These are phyloP conservation scores for Colletotrichum sp. DNA, from an alignment of 2,329 filamentous ascomycete genomes.

Conservation along the genomic window DNA sequence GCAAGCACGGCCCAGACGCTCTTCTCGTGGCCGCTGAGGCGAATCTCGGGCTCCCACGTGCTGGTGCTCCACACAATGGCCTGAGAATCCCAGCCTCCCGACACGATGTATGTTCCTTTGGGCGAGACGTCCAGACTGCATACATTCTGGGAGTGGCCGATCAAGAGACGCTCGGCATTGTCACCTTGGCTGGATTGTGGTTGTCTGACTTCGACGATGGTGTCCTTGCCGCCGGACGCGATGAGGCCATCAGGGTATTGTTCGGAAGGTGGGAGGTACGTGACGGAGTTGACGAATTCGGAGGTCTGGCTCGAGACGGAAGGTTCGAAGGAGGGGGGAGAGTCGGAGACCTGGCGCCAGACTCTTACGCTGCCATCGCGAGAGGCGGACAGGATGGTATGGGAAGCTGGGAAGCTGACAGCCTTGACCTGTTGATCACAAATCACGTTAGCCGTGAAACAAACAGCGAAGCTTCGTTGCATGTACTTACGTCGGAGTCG, in stretches of 20 bases:
- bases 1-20: constrained; percentile 93
- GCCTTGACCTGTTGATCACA: constrained; percentile 74
- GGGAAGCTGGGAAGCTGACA: constrained; percentile 76
- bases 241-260: constrained; percentile 80
- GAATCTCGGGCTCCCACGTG: constrained; percentile 79
- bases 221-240: constrained; percentile 87
- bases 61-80: constrained; percentile 86
- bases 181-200: constrained; percentile 70
- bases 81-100: constrained; percentile 91
- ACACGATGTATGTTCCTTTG: constrained; percentile 77
- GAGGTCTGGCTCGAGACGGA: constrained; percentile 81
- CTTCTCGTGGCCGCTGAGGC: constrained; percentile 73
- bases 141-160: constrained; percentile 88
- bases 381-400: constrained; percentile 82
- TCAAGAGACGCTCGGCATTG: constrained; percentile 82
- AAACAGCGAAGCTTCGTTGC: background rate
- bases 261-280: constrained; percentile 73
- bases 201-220: constrained; percentile 87
- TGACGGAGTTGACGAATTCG: constrained; percentile 85
- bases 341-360: constrained; percentile 74
- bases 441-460: background rate
- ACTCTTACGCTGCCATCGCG: constrained; percentile 88
- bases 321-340: constrained; percentile 75
- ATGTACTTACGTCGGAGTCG: constrained; percentile 81
- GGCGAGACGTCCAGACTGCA: constrained; percentile 83